Percentiles rank a stretch among this genome's conserved stretches.
These are phyloP conservation scores for Prosopis cineraria DNA, from an alignment of 306 rosid species.

Conservation along the genomic window DNA sequence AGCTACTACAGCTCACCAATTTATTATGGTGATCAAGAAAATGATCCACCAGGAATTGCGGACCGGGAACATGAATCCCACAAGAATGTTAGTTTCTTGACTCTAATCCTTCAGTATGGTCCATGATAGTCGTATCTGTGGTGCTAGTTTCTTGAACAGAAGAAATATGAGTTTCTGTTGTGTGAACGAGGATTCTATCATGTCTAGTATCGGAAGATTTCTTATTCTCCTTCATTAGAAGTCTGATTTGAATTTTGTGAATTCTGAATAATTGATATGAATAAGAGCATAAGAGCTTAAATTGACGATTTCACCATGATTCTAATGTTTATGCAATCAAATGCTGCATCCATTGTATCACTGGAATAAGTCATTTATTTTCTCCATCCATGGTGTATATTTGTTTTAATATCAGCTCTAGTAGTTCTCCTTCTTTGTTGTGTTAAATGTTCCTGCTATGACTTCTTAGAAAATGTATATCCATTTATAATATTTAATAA, in stretches of 20 bases:
- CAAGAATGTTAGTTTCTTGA: neutral
- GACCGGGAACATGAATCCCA: neutral
- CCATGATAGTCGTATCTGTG: neutral
- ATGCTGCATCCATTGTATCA: too few relatives aligned
- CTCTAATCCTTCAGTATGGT: neutral
- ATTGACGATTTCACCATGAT: too few relatives aligned
- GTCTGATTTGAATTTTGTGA: neutral
- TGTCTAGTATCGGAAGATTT: neutral
- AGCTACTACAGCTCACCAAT: neutral
- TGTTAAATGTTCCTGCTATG: too few relatives aligned
- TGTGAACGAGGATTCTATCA: neutral
- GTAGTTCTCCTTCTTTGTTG: too few relatives aligned
- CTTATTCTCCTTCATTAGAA: neutral
- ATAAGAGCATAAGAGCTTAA: neutral
- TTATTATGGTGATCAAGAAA: neutral
- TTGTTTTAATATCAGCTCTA: too few relatives aligned
- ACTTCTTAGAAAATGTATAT: too few relatives aligned
- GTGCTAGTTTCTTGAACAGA: neutral
- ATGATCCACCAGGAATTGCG: neutral
- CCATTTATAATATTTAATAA: too few relatives aligned
- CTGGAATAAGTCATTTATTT: too few relatives aligned
- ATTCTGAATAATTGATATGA: neutral
- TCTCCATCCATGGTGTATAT: too few relatives aligned
- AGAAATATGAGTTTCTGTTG: neutral
- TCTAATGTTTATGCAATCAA: too few relatives aligned